Evolutionary conservation across 2,329 filamentous ascomycete genomes (phyloP), one percentile per base, ranked within the genome.

Genomic region (Colletotrichum sp.): DNA sequence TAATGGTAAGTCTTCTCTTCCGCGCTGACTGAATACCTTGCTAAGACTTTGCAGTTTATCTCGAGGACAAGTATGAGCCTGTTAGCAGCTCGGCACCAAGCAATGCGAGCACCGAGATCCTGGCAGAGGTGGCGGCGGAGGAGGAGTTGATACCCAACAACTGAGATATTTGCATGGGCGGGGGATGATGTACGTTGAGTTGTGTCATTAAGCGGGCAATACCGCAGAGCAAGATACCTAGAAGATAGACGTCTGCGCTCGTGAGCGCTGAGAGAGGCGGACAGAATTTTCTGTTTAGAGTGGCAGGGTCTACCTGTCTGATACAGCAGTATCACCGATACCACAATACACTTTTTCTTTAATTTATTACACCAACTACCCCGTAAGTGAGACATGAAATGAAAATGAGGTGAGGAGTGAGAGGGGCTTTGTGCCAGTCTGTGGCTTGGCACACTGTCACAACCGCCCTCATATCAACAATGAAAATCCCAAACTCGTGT

Each of bases 1-100:
- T 5, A 89, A 95, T 87, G 88, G 96, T 98, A 87, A 87, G 94
- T 16, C 15, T 36, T 1, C 34, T 1, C 34, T 6, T 16, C 36
- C 36, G 0, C 0, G 1, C 36, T 44, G 13, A 16, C 3, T 2
- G 12, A n/a, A 28, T 2, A 8, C 1, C 9, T 8, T 13, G 28
- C 68, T 78, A 8, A 78, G 26, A 28, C 5, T 18, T 44, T 12
- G 18, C 21, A 78, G 77, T 78, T 16, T 78, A 69, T 12, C 67
- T 78, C 8, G 75, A 74, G 49, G 73, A 78, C 7, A n/a, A 39
- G 3, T 72, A 73, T 12, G 76, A 75, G 62, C 75, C 66, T 3
- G 52, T 75, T 1, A 30, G 52, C 5, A 34, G 60, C 7, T 65
- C 60, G 9, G 65, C 28, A 8, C 9, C 36, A 15, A 21, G 21